Evolutionary conservation across 139 green algal species (phyloP).

Genomic region (Astrephomene gubernaculifera): DNA sequence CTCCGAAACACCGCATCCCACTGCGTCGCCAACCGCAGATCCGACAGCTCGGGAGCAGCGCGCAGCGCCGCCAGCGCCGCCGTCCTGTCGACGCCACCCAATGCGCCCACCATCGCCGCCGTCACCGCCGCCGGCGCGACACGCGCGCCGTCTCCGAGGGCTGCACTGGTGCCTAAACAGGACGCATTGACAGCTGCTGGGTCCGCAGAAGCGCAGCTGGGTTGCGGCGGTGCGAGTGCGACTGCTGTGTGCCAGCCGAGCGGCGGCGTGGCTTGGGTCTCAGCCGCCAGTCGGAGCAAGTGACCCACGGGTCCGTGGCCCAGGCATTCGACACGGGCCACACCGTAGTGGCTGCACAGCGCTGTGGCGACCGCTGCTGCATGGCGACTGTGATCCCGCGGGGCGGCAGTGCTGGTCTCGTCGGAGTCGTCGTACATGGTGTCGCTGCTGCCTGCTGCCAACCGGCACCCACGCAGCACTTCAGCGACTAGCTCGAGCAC

Average conservation of each 20-base stretch:
- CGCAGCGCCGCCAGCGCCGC: conserved; percentile 46
- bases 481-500: conserved; percentile 16
- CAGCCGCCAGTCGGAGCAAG: neutral
- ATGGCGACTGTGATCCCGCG: neutral
- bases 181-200: neutral
- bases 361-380: conserved; percentile 1
- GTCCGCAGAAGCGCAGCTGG: neutral
- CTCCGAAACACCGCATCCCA: conserved; percentile 46
- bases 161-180: too few relatives aligned
- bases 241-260: conserved; percentile 8
- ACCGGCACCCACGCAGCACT: neutral
- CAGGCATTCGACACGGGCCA: conserved; percentile 37
- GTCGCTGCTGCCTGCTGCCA: neutral
- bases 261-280: neutral
- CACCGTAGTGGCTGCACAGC: conserved; percentile 44
- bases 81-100: neutral
- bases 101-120: neutral
- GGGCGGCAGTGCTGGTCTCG: neutral
- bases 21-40: conserved; percentile 16
- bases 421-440: neutral
- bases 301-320: conserved; percentile 39
- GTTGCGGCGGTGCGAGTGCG: conserved; percentile 7
- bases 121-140: neutral
- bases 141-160: neutral
- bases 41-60: conserved; percentile 35